These are phyloP conservation scores for Backusella tuberculispora DNA, from an alignment of 192 early-diverging fungal genomes.

Conservation along the genomic window DNA sequence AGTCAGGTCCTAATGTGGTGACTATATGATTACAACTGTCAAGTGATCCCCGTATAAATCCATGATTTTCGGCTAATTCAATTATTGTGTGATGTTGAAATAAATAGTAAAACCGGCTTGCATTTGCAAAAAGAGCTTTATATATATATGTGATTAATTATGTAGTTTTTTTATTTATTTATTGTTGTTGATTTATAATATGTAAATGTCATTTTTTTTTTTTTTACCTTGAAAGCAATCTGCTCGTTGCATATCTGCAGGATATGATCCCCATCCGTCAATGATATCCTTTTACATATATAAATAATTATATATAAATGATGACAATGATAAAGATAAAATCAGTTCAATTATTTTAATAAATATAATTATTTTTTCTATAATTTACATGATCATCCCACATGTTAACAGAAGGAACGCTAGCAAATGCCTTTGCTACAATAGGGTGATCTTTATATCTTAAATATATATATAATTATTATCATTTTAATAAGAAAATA, in stretches of 20 bases:
- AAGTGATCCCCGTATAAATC: constrained; percentile 47
- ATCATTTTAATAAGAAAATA: neutral
- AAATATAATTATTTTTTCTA: neutral
- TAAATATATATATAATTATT: neutral
- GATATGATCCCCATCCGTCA: constrained; percentile 87
- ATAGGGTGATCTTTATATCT: constrained; percentile 24
- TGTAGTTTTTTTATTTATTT: neutral
- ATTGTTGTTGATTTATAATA: neutral
- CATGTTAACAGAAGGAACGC: constrained; percentile 73
- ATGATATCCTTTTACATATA: constrained; percentile 58
- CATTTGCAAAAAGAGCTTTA: constrained; percentile 61
- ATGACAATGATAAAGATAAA: neutral
- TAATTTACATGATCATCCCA: constrained; percentile 78
- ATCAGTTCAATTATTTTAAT: neutral
- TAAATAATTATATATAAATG: neutral
- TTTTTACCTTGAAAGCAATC: constrained; percentile 68
- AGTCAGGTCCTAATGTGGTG: constrained; percentile 67
- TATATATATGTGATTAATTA: neutral
- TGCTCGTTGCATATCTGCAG: constrained; percentile 68
- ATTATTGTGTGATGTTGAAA: constrained; percentile 83
- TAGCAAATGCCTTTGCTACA: constrained; percentile 69
- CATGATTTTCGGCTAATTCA: constrained; percentile 55
- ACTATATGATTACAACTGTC: constrained; percentile 61
- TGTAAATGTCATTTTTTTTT: neutral
- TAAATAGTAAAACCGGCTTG: constrained; percentile 75